Percentiles rank a stretch among this genome's conserved stretches.
phyloP scores from a whole-genome alignment of 164 flowering plant species.

The Nelumbo lutea region DNA sequence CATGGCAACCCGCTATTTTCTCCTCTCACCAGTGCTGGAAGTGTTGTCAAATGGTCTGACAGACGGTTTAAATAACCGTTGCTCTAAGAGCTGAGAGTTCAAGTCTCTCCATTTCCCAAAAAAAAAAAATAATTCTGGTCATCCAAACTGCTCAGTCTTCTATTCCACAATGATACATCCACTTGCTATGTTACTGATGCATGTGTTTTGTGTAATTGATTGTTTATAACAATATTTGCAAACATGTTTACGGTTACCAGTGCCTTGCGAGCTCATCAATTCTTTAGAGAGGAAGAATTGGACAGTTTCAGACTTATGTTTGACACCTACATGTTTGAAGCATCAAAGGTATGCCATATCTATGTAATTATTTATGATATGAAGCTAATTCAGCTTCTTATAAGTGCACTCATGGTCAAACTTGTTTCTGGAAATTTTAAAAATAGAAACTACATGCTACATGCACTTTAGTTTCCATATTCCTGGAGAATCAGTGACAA shows the following conservation, averaged over 20 bases:
- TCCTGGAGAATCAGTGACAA: too few species aligned
- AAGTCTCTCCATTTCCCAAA: slow-evolving; percentile 99
- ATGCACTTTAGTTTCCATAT: too few species aligned
- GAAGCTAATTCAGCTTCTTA: background rate
- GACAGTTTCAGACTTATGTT: slow-evolving; percentile 77
- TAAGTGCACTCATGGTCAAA: too few species aligned
- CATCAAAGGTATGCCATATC: slow-evolving; percentile 62
- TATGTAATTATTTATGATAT: background rate
- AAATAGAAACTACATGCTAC: too few species aligned
- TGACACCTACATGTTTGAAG: slow-evolving; percentile 86
- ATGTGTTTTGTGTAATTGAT: slow-evolving; percentile 7
- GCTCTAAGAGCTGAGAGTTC: slow-evolving; percentile 99
- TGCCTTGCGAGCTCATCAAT: slow-evolving; percentile 86
- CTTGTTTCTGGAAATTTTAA: too few species aligned
- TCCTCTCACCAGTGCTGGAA: slow-evolving; percentile 50
- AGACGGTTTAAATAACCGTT: slow-evolving; percentile 75
- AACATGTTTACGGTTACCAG: slow-evolving; percentile 43
- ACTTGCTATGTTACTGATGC: slow-evolving; percentile 4
- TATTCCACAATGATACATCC: background rate
- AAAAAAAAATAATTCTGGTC: slow-evolving; percentile 1
- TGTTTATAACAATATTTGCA: slow-evolving; percentile 23
- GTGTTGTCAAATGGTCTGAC: slow-evolving; percentile 99
- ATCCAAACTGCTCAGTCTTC: background rate
- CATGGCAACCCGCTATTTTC: slow-evolving; percentile 84
- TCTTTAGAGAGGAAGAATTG: slow-evolving; percentile 85